A percentile compares a stretch with the other conserved stretches of the same genome.
These are phyloP conservation scores for Coemansia sp. DNA, from an alignment of 192 early-diverging fungal species.

Conservation along the genomic window DNA sequence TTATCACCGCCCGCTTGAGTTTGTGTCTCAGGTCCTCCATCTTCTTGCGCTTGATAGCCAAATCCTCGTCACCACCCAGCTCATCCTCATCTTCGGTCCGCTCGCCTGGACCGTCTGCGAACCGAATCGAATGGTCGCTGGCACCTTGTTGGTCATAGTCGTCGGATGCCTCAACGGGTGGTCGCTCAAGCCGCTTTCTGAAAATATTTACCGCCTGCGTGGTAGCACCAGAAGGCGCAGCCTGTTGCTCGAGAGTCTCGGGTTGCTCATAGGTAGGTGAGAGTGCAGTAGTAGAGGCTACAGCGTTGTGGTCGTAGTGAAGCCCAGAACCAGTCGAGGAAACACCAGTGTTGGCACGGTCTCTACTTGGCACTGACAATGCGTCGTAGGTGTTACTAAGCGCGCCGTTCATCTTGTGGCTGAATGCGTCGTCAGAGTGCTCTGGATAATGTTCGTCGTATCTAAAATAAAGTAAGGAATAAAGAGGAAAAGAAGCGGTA, in stretches of 20 bases:
- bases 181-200: slow-evolving; percentile 1
- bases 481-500: neutral
- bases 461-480: slow-evolving; percentile 3
- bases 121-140: neutral
- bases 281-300: slow-evolving; percentile 44
- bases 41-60: slow-evolving; percentile 20
- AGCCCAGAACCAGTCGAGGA: slow-evolving; percentile 40
- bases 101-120: neutral
- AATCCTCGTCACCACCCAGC: slow-evolving; percentile 23
- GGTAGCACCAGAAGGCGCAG: neutral
- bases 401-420: slow-evolving; percentile 1
- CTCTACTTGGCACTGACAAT: neutral
- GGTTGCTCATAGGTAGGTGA: slow-evolving; percentile 14
- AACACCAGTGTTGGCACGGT: slow-evolving; percentile 28
- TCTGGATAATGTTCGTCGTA: slow-evolving; percentile 24
- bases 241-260: neutral
- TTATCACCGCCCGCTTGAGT: slow-evolving; percentile 47
- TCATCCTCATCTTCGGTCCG: slow-evolving; percentile 5
- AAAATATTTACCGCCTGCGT: neutral
- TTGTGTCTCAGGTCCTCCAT: slow-evolving; percentile 39
- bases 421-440: neutral
- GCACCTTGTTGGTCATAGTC: neutral
- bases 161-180: neutral
- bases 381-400: neutral
- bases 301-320: slow-evolving; percentile 24